phyloP scores from a whole-genome alignment of 257 asterid genomes.

The Solanum bulbocastanum region DNA sequence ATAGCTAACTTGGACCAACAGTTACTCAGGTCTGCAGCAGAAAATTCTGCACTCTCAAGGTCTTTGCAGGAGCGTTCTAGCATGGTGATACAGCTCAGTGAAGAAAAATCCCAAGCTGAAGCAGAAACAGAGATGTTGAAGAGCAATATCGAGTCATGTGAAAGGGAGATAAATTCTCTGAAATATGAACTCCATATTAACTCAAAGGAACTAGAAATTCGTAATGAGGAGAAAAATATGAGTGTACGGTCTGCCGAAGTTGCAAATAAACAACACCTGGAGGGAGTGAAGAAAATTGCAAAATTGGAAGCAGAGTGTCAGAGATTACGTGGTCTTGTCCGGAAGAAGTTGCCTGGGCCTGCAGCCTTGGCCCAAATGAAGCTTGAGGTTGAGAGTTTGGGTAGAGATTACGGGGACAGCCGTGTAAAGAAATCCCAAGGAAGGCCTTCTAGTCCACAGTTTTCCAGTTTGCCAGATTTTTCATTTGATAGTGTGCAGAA shows the following conservation, averaged over 20 bases:
- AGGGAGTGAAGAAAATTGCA: constrained; percentile 83
- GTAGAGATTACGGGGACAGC: constrained; percentile 69
- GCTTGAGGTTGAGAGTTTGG: constrained; percentile 84
- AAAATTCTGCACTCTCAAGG: constrained; percentile 74
- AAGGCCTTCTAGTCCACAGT: constrained; percentile 61
- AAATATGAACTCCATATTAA: constrained; percentile 77
- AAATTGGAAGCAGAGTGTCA: constrained; percentile 97
- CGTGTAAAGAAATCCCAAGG: constrained; percentile 65
- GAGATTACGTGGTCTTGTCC: constrained; percentile 90
- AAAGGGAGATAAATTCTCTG: constrained; percentile 69
- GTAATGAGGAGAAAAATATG: constrained; percentile 94
- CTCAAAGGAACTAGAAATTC: constrained; percentile 81
- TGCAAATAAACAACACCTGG: constrained; percentile 85
- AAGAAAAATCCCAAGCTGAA: constrained; percentile 74
- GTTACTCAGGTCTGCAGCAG: constrained; percentile 69
- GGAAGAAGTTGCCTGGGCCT: constrained; percentile 93
- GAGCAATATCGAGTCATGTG: constrained; percentile 55
- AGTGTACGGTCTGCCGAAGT: constrained; percentile 87
- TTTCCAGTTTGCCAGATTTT: constrained; percentile 48
- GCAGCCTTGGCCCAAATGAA: constrained; percentile 99
- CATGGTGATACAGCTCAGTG: constrained; percentile 70
- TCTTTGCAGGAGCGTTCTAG: constrained; percentile 89
- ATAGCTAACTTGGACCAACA: constrained; percentile 63
- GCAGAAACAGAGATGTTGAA: constrained; percentile 63
- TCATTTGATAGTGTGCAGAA: constrained; percentile 55